Conservation (phyloP, 495 filamentous ascomycete species). For the Penicillium ucsense region DNA sequence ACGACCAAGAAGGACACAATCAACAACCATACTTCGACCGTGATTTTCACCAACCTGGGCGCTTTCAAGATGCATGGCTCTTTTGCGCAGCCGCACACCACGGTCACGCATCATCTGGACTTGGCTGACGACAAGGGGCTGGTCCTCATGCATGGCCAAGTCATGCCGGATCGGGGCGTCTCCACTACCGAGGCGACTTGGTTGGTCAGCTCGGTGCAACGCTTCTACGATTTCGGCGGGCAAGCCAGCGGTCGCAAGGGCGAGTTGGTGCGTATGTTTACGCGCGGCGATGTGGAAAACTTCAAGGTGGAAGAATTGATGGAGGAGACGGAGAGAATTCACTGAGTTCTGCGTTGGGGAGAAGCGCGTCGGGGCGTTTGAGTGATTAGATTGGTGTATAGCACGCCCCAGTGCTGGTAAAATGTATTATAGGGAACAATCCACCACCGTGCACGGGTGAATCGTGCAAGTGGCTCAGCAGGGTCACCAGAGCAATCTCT, state of each 20-base stretch:
- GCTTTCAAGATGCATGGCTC: slow-evolving; percentile 89
- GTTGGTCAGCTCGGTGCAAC: slow-evolving; percentile 89
- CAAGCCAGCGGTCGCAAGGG: slow-evolving; percentile 43
- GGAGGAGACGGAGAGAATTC: slow-evolving; percentile 67
- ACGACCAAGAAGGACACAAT: slow-evolving; percentile 10
- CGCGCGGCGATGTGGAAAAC: slow-evolving; percentile 52
- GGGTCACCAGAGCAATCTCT: too few relatives aligned
- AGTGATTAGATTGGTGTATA: background rate
- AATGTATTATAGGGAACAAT: too few relatives aligned
- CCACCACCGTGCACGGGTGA: too few relatives aligned
- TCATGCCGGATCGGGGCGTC: slow-evolving; percentile 69
- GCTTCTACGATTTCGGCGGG: slow-evolving; percentile 70
- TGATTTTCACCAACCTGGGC: slow-evolving; percentile 86
- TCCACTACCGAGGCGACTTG: slow-evolving; percentile 71
- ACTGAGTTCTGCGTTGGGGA: slow-evolving; percentile 24
- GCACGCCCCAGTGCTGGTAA: background rate
- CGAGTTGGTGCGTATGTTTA: slow-evolving; percentile 75
- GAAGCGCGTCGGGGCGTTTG: too few relatives aligned
- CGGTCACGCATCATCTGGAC: slow-evolving; percentile 81
- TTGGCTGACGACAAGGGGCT: slow-evolving; percentile 60
- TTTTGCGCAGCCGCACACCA: slow-evolving; percentile 84
- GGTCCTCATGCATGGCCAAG: slow-evolving; percentile 74
- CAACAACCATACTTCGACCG: slow-evolving; percentile 57
- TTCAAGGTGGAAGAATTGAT: slow-evolving; percentile 80
- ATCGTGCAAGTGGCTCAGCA: too few relatives aligned